These are phyloP conservation scores for Cenchrus purpureus DNA, from an alignment of 176 grass and related monocot genomes.

Conservation along the genomic window DNA sequence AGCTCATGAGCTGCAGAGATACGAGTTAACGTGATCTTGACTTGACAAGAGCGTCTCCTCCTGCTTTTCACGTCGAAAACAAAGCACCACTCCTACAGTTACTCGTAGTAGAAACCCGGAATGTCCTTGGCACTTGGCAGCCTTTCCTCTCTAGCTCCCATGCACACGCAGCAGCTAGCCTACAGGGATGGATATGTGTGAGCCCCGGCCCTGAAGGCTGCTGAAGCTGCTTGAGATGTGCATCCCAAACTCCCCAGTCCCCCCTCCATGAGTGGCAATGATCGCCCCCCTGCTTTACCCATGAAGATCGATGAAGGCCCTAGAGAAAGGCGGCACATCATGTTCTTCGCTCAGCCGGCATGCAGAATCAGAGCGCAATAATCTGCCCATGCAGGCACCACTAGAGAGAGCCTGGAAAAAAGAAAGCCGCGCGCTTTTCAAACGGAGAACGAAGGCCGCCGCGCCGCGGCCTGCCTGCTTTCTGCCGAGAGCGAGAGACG, in stretches of 20 bases:
- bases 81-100: not conserved
- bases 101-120: slow-evolving; percentile 20
- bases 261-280: slow-evolving; percentile 49
- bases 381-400: slow-evolving; percentile 38
- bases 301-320: not conserved
- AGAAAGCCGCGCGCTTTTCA: slow-evolving; percentile 35
- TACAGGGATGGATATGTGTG: not conserved
- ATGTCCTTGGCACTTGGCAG: slow-evolving; percentile 24
- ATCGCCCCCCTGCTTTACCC: slow-evolving; percentile 42
- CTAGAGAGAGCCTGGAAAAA: not conserved
- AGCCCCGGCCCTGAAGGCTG: not conserved
- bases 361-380: slow-evolving; percentile 45
- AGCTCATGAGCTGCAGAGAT: slow-evolving; percentile 13
- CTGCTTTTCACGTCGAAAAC: not conserved
- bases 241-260: slow-evolving; percentile 17
- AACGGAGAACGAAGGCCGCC: not conserved
- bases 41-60: slow-evolving; percentile 21
- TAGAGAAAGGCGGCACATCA: slow-evolving; percentile 15
- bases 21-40: slow-evolving; percentile 37
- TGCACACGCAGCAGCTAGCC: not conserved
- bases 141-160: slow-evolving; percentile 34
- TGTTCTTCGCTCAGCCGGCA: slow-evolving; percentile 38
- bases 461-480: not conserved
- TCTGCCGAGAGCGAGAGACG: not conserved
- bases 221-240: not conserved